A percentile compares a stretch with the other conserved stretches of the same genome.
Conservation (phyloP, 192 early-diverging fungal genomes). For the Dispira parvispora region DNA sequence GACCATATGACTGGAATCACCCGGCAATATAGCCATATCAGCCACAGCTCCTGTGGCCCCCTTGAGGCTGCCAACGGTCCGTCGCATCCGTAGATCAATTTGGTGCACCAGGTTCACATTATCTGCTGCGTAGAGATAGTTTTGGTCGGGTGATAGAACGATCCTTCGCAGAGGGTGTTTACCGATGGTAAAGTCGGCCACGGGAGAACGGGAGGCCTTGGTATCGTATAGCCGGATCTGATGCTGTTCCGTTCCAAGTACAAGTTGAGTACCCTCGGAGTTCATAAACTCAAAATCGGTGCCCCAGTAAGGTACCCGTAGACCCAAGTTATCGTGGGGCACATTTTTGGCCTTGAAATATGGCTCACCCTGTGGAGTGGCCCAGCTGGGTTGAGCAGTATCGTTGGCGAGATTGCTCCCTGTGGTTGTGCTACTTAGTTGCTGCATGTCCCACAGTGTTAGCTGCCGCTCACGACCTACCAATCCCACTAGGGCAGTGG, state of each 20-base stretch:
- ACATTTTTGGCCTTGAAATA: background rate
- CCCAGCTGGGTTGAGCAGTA: background rate
- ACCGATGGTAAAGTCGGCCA: background rate
- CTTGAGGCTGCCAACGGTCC: background rate
- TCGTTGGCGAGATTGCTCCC: background rate
- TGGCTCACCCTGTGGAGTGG: background rate
- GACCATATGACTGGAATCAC: background rate
- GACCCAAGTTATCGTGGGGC: constrained; percentile 1
- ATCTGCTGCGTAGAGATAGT: background rate
- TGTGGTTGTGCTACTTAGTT: background rate
- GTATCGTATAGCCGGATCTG: constrained; percentile 3
- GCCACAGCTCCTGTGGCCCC: background rate
- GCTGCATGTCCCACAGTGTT: background rate
- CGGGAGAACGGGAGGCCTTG: background rate
- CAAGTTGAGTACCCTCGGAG: background rate
- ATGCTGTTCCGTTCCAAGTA: background rate
- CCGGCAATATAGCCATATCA: background rate
- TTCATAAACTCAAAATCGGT: background rate
- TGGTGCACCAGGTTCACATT: background rate
- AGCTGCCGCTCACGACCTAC: background rate
- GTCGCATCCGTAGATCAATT: background rate
- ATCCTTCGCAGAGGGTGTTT: constrained; percentile 1
- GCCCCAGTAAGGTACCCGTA: background rate
- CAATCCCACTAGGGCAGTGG: background rate
- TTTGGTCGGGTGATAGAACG: background rate